phyloP scores from a whole-genome alignment of 257 asterid species.

The Petunia axillaris region DNA sequence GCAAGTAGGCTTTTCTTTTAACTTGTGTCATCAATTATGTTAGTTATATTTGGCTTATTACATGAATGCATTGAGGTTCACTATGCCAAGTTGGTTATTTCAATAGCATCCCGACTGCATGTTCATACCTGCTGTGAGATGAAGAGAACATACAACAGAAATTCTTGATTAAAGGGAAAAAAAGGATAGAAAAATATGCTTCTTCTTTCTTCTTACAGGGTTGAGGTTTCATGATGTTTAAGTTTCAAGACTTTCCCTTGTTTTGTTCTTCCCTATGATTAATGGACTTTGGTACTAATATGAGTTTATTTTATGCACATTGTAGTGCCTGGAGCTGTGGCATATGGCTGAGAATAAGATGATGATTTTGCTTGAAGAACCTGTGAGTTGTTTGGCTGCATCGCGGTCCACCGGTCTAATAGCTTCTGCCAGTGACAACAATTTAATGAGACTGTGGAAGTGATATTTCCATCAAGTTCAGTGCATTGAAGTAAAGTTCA shows the following conservation, averaged over 20 bases:
- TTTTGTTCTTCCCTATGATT: background rate
- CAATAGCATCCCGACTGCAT: background rate
- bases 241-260: background rate
- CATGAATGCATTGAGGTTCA: background rate
- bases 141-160: no score
- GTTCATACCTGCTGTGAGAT: background rate
- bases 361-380: constrained; percentile 32
- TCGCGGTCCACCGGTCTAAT: constrained; percentile 32
- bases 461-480: constrained; percentile 22
- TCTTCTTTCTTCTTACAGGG: no score
- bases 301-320: background rate
- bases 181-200: no score
- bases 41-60: background rate
- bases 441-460: constrained; percentile 44
- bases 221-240: no score
- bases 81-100: constrained; percentile 1
- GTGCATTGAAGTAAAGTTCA: no score
- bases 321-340: constrained; percentile 52
- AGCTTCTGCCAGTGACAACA: constrained; percentile 40
- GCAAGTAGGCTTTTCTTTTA: constrained; percentile 26
- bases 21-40: no score
- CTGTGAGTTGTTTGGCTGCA: constrained; percentile 33
- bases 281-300: background rate
- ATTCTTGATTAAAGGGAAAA: no score
- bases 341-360: constrained; percentile 44